A percentile compares a stretch with the other conserved stretches of the same genome.
phyloP scores from a whole-genome alignment of 2,329 filamentous ascomycete species.

The Aspergillus ruber region DNA sequence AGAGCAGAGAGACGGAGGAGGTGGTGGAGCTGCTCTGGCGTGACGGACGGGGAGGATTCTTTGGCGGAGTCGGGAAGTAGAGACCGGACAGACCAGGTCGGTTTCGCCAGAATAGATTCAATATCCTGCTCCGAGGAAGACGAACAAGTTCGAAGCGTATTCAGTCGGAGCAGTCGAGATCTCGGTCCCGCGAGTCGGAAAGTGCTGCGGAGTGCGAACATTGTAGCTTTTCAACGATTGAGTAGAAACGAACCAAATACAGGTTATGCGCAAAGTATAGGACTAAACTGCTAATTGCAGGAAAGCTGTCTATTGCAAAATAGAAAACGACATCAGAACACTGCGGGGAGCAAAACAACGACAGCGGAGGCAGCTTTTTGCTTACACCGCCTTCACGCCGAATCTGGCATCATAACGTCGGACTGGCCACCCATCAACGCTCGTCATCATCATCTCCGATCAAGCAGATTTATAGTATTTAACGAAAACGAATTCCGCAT shows the following conservation, averaged over 20 bases:
- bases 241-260: background rate
- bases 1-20: slow-evolving; percentile 85
- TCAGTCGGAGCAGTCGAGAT: slow-evolving; percentile 3
- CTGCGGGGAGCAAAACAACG: background rate
- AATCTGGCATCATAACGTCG: background rate
- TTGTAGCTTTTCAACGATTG: slow-evolving; percentile 1
- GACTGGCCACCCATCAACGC: slow-evolving; percentile 13
- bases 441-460: background rate
- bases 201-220: slow-evolving; percentile 11
- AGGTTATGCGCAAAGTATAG: slow-evolving; percentile 8
- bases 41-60: slow-evolving; percentile 41
- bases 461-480: background rate
- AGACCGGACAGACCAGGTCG: slow-evolving; percentile 76
- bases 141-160: slow-evolving; percentile 15
- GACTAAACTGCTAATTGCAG: background rate
- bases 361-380: background rate
- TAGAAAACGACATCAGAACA: background rate
- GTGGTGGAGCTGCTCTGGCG: slow-evolving; percentile 66
- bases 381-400: background rate
- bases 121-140: slow-evolving; percentile 23
- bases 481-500: background rate
- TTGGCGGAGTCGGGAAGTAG: slow-evolving; percentile 53
- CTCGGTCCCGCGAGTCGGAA: slow-evolving; percentile 11
- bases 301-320: too few relatives aligned
- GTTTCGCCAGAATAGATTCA: slow-evolving; percentile 55